Conservation (phyloP, 225 moss, liverwort and hornwort genomes). For the Marchantia polymorpha region DNA sequence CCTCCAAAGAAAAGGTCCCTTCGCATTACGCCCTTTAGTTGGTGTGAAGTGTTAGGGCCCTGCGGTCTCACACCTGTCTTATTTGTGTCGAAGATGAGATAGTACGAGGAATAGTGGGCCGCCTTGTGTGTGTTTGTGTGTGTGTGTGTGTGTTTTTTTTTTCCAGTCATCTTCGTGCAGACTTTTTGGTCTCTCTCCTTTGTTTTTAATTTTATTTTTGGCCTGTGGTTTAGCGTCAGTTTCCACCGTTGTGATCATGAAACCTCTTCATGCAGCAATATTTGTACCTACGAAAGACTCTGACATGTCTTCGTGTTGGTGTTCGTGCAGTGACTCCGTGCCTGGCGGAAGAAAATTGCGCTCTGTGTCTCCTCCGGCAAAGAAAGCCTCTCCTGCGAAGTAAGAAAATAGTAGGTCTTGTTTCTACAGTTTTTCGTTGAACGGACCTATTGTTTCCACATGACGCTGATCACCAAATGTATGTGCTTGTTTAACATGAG, state of each 20-base stretch:
- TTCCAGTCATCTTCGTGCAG: neutral
- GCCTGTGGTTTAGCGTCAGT: neutral
- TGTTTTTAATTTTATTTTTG: neutral
- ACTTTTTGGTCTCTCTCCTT: neutral
- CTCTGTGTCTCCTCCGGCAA: constrained; percentile 50
- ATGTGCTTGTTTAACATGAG: too few relatives aligned
- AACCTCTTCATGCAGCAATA: neutral
- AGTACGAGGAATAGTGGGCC: constrained; percentile 4
- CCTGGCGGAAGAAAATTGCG: constrained; percentile 57
- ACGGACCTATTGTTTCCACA: too few relatives aligned
- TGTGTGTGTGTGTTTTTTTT: neutral
- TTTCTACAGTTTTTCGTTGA: too few relatives aligned
- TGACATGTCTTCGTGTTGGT: neutral
- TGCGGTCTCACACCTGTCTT: constrained; percentile 10
- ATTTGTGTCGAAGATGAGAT: constrained; percentile 3
- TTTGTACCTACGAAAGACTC: neutral
- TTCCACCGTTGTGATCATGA: neutral
- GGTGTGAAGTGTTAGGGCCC: constrained; percentile 21
- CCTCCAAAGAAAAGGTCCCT: constrained; percentile 66
- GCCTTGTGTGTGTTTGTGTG: neutral
- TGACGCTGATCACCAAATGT: too few relatives aligned
- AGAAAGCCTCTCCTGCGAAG: constrained; percentile 75
- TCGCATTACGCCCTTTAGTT: constrained; percentile 20
- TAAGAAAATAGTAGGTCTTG: constrained; percentile 19
- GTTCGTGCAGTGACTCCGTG: constrained; percentile 49